Evolutionary conservation across 805 yeast genomes (phyloP).

Genomic region (Wickerhamiella sorbophila): DNA sequence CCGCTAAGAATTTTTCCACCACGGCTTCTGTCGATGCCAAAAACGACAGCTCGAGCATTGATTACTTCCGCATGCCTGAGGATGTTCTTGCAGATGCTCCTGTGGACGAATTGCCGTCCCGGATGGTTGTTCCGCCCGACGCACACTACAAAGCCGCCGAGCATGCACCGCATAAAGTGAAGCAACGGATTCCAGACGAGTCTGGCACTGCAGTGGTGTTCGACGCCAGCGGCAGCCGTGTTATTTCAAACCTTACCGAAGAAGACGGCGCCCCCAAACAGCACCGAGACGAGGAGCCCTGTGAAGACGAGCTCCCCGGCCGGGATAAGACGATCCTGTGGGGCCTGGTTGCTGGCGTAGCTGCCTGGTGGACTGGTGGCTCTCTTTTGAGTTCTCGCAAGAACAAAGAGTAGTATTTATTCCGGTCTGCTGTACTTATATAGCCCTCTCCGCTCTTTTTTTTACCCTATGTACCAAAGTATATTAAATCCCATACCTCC

Average conservation of each 20-base stretch:
- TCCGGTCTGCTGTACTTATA: neutral
- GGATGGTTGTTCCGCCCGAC: constrained; percentile 23
- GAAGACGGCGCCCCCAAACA: constrained; percentile 9
- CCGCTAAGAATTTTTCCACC: constrained; percentile 10
- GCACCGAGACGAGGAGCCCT: constrained; percentile 9
- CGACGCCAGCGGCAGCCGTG: constrained; percentile 14
- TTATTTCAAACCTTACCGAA: constrained; percentile 4
- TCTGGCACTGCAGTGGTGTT: constrained; percentile 12
- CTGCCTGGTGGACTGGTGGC: constrained; percentile 27
- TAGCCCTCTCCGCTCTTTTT: neutral
- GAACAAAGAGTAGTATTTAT: constrained; percentile 2
- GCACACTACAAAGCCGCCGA: constrained; percentile 10
- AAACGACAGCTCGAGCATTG: constrained; percentile 26
- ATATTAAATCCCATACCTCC: too few relatives aligned
- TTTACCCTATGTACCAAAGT: too few relatives aligned
- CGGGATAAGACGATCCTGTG: constrained; percentile 24
- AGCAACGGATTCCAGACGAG: constrained; percentile 8
- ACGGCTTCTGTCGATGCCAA: constrained; percentile 19
- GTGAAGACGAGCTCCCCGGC: constrained; percentile 8
- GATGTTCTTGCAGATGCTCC: constrained; percentile 1
- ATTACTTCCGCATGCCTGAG: constrained; percentile 23
- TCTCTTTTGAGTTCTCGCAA: constrained; percentile 9
- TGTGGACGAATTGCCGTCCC: constrained; percentile 10
- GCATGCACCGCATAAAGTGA: constrained; percentile 3
- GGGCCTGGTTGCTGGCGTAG: constrained; percentile 22